These are phyloP conservation scores for Tolypocladium ophioglossoides DNA, from an alignment of 2,329 filamentous ascomycete species.

Conservation along the genomic window DNA sequence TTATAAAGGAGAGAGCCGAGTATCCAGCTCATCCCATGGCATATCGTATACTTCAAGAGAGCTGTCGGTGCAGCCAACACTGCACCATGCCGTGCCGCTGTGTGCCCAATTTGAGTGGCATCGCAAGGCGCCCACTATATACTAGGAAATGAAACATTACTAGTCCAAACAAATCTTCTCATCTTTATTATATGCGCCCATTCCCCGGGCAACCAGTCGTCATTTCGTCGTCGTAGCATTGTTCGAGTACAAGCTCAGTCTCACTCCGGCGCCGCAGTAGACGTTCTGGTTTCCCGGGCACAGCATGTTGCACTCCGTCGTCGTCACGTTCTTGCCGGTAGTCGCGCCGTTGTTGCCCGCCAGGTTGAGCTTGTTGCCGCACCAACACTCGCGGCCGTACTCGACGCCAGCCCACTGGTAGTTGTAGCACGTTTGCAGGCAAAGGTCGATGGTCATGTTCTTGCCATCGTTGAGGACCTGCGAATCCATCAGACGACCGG, in stretches of 20 bases:
- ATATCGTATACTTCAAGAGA: neutral
- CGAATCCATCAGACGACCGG: slow-evolving; percentile 17
- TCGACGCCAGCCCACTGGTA: slow-evolving; percentile 26
- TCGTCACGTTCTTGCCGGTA: slow-evolving; percentile 18
- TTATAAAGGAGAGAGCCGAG: neutral
- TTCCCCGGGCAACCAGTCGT: no score
- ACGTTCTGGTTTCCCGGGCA: slow-evolving; percentile 22
- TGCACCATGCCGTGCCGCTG: neutral
- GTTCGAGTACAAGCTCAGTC: slow-evolving; percentile 20
- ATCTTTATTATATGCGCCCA: neutral
- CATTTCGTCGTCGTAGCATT: neutral
- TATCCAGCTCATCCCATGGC: neutral
- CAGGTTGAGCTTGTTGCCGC: slow-evolving; percentile 20
- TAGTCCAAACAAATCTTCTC: neutral
- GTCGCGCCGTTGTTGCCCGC: slow-evolving; percentile 10
- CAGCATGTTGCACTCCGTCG: slow-evolving; percentile 18
- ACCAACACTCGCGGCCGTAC: slow-evolving; percentile 28
- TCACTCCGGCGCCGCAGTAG: slow-evolving; percentile 19
- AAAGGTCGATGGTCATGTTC: slow-evolving; percentile 22
- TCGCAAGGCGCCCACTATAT: neutral
- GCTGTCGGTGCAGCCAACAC: neutral
- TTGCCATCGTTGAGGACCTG: slow-evolving; percentile 19
- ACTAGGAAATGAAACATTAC: neutral
- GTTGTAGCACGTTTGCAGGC: slow-evolving; percentile 20
- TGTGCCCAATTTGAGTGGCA: neutral